phyloP scores from a whole-genome alignment of 2,329 filamentous ascomycete genomes.

The Ceratocystis cacaofunesta region DNA sequence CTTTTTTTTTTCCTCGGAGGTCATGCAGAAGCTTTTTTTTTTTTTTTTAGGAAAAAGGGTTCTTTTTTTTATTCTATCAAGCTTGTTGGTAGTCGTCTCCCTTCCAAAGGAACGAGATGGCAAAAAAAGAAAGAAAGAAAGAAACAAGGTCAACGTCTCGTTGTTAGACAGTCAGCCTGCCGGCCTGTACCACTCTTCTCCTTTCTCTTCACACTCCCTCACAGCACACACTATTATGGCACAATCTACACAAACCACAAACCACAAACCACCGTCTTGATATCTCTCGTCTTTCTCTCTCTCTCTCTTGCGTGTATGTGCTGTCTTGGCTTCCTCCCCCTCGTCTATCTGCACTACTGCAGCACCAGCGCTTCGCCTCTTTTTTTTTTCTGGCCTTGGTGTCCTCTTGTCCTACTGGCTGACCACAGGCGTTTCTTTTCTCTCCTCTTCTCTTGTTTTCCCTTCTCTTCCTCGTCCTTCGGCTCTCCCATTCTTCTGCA shows the following conservation, averaged over 20 bases:
- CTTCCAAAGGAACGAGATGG: too few species aligned
- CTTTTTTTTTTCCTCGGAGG: not conserved
- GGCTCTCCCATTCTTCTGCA: not conserved
- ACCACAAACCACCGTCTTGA: not conserved
- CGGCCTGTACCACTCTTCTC: not conserved
- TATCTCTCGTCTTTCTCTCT: not conserved
- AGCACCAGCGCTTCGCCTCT: not conserved
- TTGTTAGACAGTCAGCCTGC: too few species aligned
- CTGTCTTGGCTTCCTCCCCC: not conserved
- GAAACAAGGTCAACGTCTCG: too few species aligned
- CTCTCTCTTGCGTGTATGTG: not conserved
- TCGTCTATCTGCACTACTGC: not conserved
- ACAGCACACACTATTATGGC: not conserved
- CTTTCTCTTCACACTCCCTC: not conserved
- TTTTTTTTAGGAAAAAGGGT: not conserved
- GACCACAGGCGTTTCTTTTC: not conserved
- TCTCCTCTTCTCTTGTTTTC: not conserved
- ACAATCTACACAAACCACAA: not conserved
- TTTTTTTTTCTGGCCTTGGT: not conserved
- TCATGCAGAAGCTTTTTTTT: not conserved
- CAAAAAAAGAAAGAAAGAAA: too few species aligned
- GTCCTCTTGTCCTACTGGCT: not conserved
- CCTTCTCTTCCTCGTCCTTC: not conserved
- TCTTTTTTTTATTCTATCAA: not conserved
- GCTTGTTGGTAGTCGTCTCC: too few species aligned